Evolutionary conservation across 2,329 filamentous ascomycete genomes (phyloP), one percentile per base, ranked within the genome.

Genomic region (Plenodomus tracheiphilus): DNA sequence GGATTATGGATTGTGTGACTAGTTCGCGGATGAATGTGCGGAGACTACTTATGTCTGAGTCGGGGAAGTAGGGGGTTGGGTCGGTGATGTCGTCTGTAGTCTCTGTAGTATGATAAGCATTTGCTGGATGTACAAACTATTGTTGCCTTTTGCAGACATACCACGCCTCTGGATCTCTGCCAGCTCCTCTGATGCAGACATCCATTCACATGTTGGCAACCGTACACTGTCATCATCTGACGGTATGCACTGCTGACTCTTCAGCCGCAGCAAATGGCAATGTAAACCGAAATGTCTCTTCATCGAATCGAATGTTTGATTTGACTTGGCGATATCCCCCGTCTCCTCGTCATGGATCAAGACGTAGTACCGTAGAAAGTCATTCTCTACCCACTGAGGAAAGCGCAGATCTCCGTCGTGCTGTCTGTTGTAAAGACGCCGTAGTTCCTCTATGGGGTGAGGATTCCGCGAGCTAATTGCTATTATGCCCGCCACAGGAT

Each of bases 251-350:
- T 91, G 88, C 32, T 85, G 88, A 64, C 90, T 95, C 60, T 93
- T 84, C 42, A 99, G 77, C 55, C 95, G 81, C 28, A 99, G 79
- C 10, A 99, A 79, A 73, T 99, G 94, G 68, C 94, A 99, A 73
- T 99, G 92, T 40, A 97, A 78, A 1, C 94, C 94, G 56, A 99
- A 90, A 74, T 97, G 91, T n/a, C 94, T 85, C 74, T 97, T 99
- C 95, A 99, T 99, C 72, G 97, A 91, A 62, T 99, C 94, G 72
- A 96, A 99, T 21, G 97, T 79, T 16, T 85, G 84, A 72, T 93
- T 93, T 11, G 92, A 96, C 73, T 91, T 88, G 32, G 85, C 84
- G 53, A 97, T 96, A 68, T 99, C 92, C 66, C 96, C 93, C 53
- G 85, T 85, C 68, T 99, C 94, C 74, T 99, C 95, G 62, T 99